Evolutionary conservation across 2,329 filamentous ascomycete species (phyloP).

Genomic region (Cladosporium sp.): DNA sequence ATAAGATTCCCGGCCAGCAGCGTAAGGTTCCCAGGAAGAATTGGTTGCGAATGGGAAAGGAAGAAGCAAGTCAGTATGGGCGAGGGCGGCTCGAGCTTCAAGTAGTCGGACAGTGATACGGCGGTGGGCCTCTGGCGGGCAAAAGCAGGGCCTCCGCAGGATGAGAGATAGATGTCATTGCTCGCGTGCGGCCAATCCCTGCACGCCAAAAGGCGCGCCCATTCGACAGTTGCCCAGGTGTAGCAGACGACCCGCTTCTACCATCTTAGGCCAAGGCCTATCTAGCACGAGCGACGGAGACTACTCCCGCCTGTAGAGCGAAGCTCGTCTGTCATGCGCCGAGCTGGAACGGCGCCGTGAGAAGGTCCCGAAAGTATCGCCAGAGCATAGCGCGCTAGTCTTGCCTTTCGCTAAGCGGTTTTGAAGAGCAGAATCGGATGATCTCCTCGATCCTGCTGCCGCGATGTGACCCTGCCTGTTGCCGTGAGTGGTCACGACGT

Average conservation of each 20-base stretch:
- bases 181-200: constrained; percentile 5
- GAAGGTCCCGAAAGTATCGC: background rate
- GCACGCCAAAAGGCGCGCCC: background rate
- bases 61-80: background rate
- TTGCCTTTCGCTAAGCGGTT: background rate
- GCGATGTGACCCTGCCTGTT: constrained; percentile 5
- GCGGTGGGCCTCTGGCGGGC: constrained; percentile 4
- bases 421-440: background rate
- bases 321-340: constrained; percentile 2
- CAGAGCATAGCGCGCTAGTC: background rate
- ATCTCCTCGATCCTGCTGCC: background rate
- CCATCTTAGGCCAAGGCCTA: background rate
- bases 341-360: background rate
- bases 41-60: background rate
- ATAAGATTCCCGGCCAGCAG: constrained; percentile 6
- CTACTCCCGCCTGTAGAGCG: background rate
- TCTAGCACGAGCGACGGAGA: background rate
- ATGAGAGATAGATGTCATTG: constrained; percentile 3
- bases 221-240: background rate
- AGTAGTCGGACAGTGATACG: constrained; percentile 2
- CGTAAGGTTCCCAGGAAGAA: background rate
- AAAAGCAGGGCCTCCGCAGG: background rate
- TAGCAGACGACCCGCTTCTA: constrained; percentile 3
- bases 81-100: constrained; percentile 7
- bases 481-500: constrained; percentile 6